phyloP scores from a whole-genome alignment of 106 monocot genomes.

The Phalaenopsis aphrodite region DNA sequence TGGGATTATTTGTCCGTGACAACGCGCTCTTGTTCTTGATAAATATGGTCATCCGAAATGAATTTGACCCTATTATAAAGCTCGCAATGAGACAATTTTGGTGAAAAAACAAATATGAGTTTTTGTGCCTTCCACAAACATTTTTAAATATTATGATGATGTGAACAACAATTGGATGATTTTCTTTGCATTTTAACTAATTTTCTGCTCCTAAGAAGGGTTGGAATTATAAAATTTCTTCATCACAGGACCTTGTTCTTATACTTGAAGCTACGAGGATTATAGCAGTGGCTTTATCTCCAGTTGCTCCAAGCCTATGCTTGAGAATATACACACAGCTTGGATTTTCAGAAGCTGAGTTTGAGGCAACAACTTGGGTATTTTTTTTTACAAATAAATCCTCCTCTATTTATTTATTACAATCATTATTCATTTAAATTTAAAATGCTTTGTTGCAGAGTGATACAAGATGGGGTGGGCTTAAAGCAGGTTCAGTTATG shows the following conservation, averaged over 20 bases:
- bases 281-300: constrained; percentile 82
- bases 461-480: constrained; percentile 86
- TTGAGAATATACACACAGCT: constrained; percentile 71
- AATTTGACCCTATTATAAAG: too few relatives aligned
- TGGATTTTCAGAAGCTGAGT: constrained; percentile 80
- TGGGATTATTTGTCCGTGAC: too few relatives aligned
- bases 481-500: constrained; percentile 75
- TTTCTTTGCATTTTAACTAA: too few relatives aligned
- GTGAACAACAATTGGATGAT: too few relatives aligned
- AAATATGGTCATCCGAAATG: too few relatives aligned
- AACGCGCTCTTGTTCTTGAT: too few relatives aligned
- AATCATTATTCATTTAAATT: not conserved
- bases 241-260: constrained; percentile 78
- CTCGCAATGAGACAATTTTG: too few relatives aligned
- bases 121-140: too few relatives aligned
- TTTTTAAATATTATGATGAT: too few relatives aligned
- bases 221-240: not conserved
- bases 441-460: constrained; percentile 28
- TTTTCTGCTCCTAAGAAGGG: not conserved
- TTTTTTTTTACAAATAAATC: not conserved
- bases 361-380: constrained; percentile 79
- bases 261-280: constrained; percentile 90
- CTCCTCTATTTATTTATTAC: not conserved
- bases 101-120: too few relatives aligned
- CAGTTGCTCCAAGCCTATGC: constrained; percentile 70